Base-by-base conservation (phyloP, 2,329 filamentous ascomycete genomes). In the Alternaria dauci region DNA sequence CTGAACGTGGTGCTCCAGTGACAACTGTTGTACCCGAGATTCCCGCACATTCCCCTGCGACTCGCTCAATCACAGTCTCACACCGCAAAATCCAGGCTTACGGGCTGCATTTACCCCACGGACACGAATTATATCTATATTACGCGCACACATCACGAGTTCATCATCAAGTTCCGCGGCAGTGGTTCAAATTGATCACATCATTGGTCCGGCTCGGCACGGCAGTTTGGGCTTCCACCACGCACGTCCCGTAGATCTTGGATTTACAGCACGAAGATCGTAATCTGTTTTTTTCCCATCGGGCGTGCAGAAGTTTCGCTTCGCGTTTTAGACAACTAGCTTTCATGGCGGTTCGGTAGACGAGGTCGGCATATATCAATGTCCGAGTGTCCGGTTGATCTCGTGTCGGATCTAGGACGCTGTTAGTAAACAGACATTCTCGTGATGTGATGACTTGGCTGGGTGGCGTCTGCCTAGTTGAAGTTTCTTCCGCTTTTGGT, bases 121-220 rank as follows among this genome's bases (percentile, higher is more conserved):
- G 20, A 50, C 20, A 50, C 23, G 20, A 26, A 8, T 8, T 25
- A 25, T 36, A 11, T 16, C 11, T 16, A 50, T n/a, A 50, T 50
- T 50, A 50, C 20, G 46, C 34, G 30, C 46, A 50, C 46, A 50
- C 6, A 36, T 36, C 30, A 36, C 46, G 46, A 50, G 46, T 50
- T 20, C 30, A 36, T 25, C 20, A 50, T 14, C 9, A 50, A 38
- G 20, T 26, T 14, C 32, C 46, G 32, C 36, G 30, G 23, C 32
- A 50, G 16, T 38, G 46, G 46, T 50, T 50, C 46, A 50, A 25
- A 38, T 50, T 50, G 32, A 50, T 50, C 46, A 38, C 46, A 50
- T 50, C 46, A 38, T 30, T 50, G 20, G 20, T 50, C 30, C 18
- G 30, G 46, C 46, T 50, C 46, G 46, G 46, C 46, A 36, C 46